Evolutionary conservation across 2,329 filamentous ascomycete species (phyloP).

Genomic region (Lachnellula cervina): DNA sequence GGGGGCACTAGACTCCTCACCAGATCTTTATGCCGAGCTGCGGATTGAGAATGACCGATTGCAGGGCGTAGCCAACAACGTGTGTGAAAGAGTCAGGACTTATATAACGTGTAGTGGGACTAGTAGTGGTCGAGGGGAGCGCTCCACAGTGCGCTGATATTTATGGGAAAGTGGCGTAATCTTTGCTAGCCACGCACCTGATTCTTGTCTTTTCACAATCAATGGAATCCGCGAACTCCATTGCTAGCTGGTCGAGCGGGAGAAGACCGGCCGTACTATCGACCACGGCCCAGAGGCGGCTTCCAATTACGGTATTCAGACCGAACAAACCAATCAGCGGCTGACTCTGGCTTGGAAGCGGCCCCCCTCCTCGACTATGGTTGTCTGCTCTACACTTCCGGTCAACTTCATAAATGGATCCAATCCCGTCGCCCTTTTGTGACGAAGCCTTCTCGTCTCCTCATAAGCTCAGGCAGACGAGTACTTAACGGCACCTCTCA

Average conservation of each 20-base stretch:
- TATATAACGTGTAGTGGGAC: slow-evolving; percentile 28
- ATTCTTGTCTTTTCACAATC: slow-evolving; percentile 17
- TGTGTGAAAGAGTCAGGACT: slow-evolving; percentile 31
- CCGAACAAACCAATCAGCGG: slow-evolving; percentile 24
- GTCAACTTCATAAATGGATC: slow-evolving; percentile 18
- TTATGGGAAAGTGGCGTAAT: slow-evolving; percentile 17
- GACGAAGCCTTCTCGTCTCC: slow-evolving; percentile 15
- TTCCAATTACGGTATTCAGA: slow-evolving; percentile 24
- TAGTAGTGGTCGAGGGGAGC: slow-evolving; percentile 13
- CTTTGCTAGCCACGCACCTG: slow-evolving; percentile 16
- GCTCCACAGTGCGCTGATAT: slow-evolving; percentile 18
- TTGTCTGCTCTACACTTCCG: slow-evolving; percentile 15
- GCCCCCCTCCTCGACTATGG: slow-evolving; percentile 11
- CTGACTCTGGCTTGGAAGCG: slow-evolving; percentile 16
- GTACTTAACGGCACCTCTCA: slow-evolving; percentile 17
- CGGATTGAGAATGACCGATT: slow-evolving; percentile 32
- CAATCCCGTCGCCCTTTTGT: slow-evolving; percentile 14
- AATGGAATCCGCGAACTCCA: slow-evolving; percentile 16
- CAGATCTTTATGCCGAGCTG: slow-evolving; percentile 26
- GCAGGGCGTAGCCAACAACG: slow-evolving; percentile 26
- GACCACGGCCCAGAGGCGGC: slow-evolving; percentile 10
- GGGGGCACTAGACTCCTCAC: slow-evolving; percentile 30
- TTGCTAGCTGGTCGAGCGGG: slow-evolving; percentile 15
- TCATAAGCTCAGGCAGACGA: slow-evolving; percentile 15
- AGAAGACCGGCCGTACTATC: slow-evolving; percentile 13